Conservation (phyloP, 2,329 filamentous ascomycete genomes). For the Myriosclerotinia curreyana region DNA sequence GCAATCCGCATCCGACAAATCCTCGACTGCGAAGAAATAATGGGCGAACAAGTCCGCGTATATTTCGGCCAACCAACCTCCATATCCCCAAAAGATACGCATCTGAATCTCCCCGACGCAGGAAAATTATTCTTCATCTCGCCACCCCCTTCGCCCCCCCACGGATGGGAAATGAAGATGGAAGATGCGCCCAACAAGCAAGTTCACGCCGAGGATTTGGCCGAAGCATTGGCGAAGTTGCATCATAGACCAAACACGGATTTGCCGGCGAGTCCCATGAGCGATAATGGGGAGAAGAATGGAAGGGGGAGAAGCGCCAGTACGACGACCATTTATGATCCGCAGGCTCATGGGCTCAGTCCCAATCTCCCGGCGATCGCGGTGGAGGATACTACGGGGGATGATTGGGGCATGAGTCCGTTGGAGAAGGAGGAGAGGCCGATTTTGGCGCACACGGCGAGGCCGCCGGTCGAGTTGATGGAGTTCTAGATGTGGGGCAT, state of each 20-base stretch:
- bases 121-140: constrained; percentile 73
- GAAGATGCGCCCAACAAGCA: constrained; percentile 69
- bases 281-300: constrained; percentile 36
- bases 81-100: constrained; percentile 53
- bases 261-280: constrained; percentile 45
- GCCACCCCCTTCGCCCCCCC: constrained; percentile 64
- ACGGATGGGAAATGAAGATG: constrained; percentile 65
- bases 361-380: constrained; percentile 61
- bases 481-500: constrained; percentile 20
- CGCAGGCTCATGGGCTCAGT: constrained; percentile 53
- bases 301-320: constrained; percentile 53
- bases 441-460: constrained; percentile 57
- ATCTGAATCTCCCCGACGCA: constrained; percentile 64
- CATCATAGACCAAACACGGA: constrained; percentile 45
- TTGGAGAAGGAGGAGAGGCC: constrained; percentile 44
- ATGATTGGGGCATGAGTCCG: constrained; percentile 45
- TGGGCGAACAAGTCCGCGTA: constrained; percentile 66
- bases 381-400: constrained; percentile 62
- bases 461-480: constrained; percentile 66
- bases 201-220: constrained; percentile 67
- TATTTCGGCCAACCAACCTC: constrained; percentile 65
- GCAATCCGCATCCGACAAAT: constrained; percentile 68
- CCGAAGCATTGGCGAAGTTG: constrained; percentile 62
- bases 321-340: constrained; percentile 64
- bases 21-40: constrained; percentile 70